Percentiles rank a stretch among this genome's conserved stretches.
These are phyloP conservation scores for Brassica incana DNA, from an alignment of 345 rosid genomes.

Conservation along the genomic window DNA sequence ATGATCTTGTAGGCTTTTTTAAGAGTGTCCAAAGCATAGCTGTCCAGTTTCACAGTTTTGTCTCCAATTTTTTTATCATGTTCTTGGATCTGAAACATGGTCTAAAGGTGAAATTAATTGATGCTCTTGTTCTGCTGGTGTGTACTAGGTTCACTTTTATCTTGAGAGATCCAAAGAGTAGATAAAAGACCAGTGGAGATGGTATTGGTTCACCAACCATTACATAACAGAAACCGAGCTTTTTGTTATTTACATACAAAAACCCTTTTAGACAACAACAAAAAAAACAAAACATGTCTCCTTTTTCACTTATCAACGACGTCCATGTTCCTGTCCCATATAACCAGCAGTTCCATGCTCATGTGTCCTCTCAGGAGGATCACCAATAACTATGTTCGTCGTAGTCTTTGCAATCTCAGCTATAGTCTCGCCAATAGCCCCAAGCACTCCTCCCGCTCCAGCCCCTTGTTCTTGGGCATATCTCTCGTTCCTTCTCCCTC, in stretches of 20 bases:
- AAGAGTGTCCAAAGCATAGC: neutral
- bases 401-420: conserved; percentile 67
- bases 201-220: neutral
- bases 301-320: conserved; percentile 7
- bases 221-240: conserved; percentile 19
- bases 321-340: conserved; percentile 20
- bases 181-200: neutral
- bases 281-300: neutral
- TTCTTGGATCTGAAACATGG: neutral
- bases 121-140: neutral
- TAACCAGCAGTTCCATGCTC: conserved; percentile 24
- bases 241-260: conserved; percentile 23
- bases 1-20: neutral
- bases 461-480: conserved; percentile 22
- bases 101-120: neutral
- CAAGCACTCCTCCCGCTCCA: conserved; percentile 48
- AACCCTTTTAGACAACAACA: neutral
- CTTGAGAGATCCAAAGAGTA: neutral
- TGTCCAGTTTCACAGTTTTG: conserved; percentile 1
- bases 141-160: neutral
- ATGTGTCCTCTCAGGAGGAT: conserved; percentile 16
- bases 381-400: conserved; percentile 51
- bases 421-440: conserved; percentile 77
- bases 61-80: conserved; percentile 8
- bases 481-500: conserved; percentile 26